Evolutionary conservation across 2,329 filamentous ascomycete genomes (phyloP), one percentile per base, ranked within the genome.

Genomic region (Fusarium austroafricanum): DNA sequence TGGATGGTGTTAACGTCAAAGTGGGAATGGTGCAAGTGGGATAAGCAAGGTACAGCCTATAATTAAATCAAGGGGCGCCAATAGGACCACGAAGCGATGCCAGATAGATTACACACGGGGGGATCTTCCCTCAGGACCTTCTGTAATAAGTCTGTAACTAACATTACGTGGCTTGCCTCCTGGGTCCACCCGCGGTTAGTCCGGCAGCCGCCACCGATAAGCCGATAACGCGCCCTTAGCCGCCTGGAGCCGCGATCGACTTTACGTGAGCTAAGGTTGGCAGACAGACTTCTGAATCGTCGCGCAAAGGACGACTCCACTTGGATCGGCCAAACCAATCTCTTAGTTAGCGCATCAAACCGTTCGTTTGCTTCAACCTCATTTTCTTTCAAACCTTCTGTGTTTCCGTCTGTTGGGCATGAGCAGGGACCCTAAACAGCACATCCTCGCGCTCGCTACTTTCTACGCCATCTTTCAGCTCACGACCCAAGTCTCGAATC

Each of bases 381-480:
- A 37, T 35, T 49, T 29, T 18, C 37, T 33, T 28, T 28, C 38
- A 38, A 21, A 7, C 23, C 29, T 31, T 59, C 26, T 44, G 35
- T 40, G 12, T 40, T 8, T 42, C 15, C 37, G 31, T 33, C 10
- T 33, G 14, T 15, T 33, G 68, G 75, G 75, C 67, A 80, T 80
- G 78, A 74, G 75, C 73, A 75, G 70, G 72, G 78, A 81, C 73
- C 79, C 80, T 12, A 80, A 79, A 73, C 76, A 75, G 65, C 76
- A 76, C 58, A 71, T 79, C 29, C 61, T 79, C 55, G 70, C 75
- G 59, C 71, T 79, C 68, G 70, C 73, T 45, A 70, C 73, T 61
- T 65, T 78, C 49, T 79, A 78, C 77, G 77, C 76, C 58, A 39
- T 80, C 54, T 79, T 77, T 67, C 78, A 79, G 67, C 73, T 79